phyloP scores from a whole-genome alignment of 2,329 filamentous ascomycete genomes.

The Alternaria postmessia region DNA sequence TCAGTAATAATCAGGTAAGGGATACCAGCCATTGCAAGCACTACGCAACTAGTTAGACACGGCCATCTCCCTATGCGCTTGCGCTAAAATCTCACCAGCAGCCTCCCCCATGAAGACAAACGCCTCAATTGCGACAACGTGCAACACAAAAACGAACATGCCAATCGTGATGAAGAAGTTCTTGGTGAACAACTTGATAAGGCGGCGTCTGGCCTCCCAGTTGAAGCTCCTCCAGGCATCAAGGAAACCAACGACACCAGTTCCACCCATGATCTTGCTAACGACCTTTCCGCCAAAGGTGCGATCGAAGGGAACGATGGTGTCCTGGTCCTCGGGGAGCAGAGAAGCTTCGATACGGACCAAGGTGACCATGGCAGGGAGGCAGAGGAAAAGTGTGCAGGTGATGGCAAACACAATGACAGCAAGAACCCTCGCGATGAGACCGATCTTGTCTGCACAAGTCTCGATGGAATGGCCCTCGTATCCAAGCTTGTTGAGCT shows the following conservation, averaged over 20 bases:
- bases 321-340: slow-evolving; percentile 80
- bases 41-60: not conserved
- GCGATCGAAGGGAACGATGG: slow-evolving; percentile 90
- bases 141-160: slow-evolving; percentile 57
- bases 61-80: slow-evolving; percentile 23
- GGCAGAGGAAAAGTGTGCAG: slow-evolving; percentile 72
- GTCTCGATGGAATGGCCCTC: slow-evolving; percentile 43
- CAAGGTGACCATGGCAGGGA: slow-evolving; percentile 80
- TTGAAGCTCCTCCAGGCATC: slow-evolving; percentile 85
- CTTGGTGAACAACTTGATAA: slow-evolving; percentile 80
- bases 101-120: slow-evolving; percentile 56
- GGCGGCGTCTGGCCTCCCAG: slow-evolving; percentile 73
- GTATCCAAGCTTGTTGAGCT: slow-evolving; percentile 45
- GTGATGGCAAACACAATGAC: slow-evolving; percentile 53
- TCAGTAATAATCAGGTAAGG: not conserved
- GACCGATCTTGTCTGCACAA: slow-evolving; percentile 44
- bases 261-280: slow-evolving; percentile 76
- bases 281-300: slow-evolving; percentile 80
- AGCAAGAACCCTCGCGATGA: slow-evolving; percentile 54
- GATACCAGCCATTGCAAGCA: not conserved
- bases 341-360: slow-evolving; percentile 87
- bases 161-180: slow-evolving; percentile 64
- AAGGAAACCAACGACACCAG: slow-evolving; percentile 72
- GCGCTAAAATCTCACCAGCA: slow-evolving; percentile 31
- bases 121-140: slow-evolving; percentile 63